Conservation (phyloP, 1,139 yeast species). For the Arxiozyma heterogenica region DNA sequence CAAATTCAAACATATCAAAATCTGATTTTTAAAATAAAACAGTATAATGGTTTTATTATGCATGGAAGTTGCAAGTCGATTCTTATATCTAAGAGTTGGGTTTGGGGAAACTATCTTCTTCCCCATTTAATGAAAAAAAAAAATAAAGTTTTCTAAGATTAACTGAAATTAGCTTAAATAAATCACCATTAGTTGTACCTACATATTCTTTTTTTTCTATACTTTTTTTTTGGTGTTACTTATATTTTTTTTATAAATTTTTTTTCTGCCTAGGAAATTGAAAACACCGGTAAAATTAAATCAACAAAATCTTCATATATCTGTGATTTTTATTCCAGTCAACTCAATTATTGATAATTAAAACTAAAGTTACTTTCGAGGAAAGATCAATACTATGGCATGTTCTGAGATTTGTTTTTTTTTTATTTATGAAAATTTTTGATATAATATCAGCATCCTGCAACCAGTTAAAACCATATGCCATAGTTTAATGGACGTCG, state of each 20-base stretch:
- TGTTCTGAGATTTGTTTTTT: background rate
- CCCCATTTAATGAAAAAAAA: too few relatives aligned
- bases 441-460: background rate
- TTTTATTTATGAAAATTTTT: background rate
- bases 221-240: too few relatives aligned
- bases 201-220: too few relatives aligned
- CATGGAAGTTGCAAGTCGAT: background rate
- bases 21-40: background rate
- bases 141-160: too few relatives aligned
- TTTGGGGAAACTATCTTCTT: background rate
- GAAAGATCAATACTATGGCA: background rate
- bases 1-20: background rate
- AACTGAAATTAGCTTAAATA: too few relatives aligned
- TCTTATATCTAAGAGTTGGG: too few relatives aligned
- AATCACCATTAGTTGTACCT: too few relatives aligned
- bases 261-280: too few relatives aligned
- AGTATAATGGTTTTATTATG: background rate
- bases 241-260: too few relatives aligned
- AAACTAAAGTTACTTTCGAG: too few relatives aligned
- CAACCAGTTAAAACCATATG: background rate
- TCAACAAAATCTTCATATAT: background rate
- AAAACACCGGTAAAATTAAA: too few relatives aligned
- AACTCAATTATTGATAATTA: background rate
- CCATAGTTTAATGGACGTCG: too few relatives aligned
- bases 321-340: background rate